Base-by-base conservation (phyloP, 352 stramenopile species). In the Phytopythium vexans region DNA sequence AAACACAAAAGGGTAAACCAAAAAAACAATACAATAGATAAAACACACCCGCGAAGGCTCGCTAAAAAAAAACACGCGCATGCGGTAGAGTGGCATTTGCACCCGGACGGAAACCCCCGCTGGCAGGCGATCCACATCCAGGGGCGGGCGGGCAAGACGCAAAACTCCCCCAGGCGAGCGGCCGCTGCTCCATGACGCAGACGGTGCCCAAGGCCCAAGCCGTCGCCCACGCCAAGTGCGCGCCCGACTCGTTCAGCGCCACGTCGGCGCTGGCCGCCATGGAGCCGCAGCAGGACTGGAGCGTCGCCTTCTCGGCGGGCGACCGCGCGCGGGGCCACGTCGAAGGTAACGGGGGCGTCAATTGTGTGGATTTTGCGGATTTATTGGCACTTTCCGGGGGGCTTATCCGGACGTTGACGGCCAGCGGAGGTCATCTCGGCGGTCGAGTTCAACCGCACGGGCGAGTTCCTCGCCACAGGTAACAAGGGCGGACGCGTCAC, bases 381-480 rank as follows among this genome's bases (percentile, higher is more conserved):
- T 27, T 27, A 27, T 1, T 27, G 21, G 2, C 21, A 27, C 21
- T 27, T 27, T 27, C 21, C 21, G 21, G 21, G 21, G 21, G 21
- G 21, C 21, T 27, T 27, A 27, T 27, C 21, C 21, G 21, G 21
- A 27, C 21, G 21, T 27, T 27, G 21, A 27, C 21, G 21, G 32
- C 6, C 41, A 93, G 94, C 89, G 38, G 95, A 98, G 44, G 90
- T 98, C 45, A 92, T 98, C 58, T 97, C 94, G 27, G 89, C 93
- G 5, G 94, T 98, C 41, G 89, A 98, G 58, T 98, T 98, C 63
- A 90, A 98, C 57, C 71, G 71, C 15, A 87, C 75, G 12, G 95
- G 95, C 45, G 78, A 97, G 32, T 97, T 94, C 64, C 56, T 98
- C 14, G 95, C 94, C 16, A 97, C 91, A 2, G 95, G 95, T 4